These are phyloP conservation scores for Globisporangium okanoganense DNA, from an alignment of 352 stramenopile species.

Conservation along the genomic window DNA sequence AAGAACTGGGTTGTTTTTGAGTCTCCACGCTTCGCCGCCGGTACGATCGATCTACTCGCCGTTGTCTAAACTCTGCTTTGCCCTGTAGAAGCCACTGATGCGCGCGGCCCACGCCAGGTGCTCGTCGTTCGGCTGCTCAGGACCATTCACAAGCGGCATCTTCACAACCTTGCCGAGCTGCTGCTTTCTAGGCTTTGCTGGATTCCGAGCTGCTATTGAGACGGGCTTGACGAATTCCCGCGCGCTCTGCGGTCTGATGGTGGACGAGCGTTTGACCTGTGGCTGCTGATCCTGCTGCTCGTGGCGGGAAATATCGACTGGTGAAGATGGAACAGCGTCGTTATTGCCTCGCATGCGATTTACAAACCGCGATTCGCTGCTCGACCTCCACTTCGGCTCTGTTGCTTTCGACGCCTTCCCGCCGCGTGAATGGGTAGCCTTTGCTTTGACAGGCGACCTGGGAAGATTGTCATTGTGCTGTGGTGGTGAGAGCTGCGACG, in stretches of 20 bases:
- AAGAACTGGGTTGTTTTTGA: too few species aligned
- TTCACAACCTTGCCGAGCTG: neutral
- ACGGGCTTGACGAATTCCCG: neutral
- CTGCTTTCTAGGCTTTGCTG: neutral
- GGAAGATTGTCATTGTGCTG: neutral
- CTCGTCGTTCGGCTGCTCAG: constrained; percentile 23
- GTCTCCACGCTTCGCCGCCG: too few species aligned
- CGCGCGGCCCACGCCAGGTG: constrained; percentile 57
- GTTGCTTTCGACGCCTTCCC: neutral
- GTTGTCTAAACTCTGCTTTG: neutral
- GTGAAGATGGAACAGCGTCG: neutral
- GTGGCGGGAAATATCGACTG: neutral
- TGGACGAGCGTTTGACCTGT: neutral
- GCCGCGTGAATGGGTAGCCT: neutral
- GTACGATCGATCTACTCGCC: neutral
- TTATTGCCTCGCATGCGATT: constrained; percentile 10
- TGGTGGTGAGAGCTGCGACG: neutral
- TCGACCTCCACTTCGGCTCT: neutral
- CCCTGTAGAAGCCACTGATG: constrained; percentile 47
- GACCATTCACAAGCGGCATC: constrained; percentile 7
- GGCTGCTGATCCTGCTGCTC: constrained; percentile 24
- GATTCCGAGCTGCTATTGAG: neutral
- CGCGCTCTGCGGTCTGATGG: neutral
- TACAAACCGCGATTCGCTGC: constrained; percentile 16
- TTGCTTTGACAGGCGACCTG: neutral